Evolutionary conservation across 805 yeast species (phyloP).

Genomic region (Myxozyma udenii): DNA sequence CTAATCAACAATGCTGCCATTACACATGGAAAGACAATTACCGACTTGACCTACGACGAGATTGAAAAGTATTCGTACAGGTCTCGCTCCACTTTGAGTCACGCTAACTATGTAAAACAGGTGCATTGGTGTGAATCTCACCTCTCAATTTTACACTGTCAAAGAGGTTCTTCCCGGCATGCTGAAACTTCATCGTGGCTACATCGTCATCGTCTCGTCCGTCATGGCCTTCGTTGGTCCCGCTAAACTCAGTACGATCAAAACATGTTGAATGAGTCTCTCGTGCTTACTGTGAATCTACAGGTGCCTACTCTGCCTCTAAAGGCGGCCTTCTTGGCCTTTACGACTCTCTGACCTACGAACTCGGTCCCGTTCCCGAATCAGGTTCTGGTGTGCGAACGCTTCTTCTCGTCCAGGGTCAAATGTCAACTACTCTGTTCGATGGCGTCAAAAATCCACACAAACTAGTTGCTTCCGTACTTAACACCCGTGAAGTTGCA

Average conservation of each 20-base stretch:
- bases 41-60: conserved; percentile 55
- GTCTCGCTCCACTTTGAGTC: too few relatives aligned
- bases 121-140: conserved; percentile 62
- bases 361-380: conserved; percentile 49
- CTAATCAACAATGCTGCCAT: conserved; percentile 85
- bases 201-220: conserved; percentile 75
- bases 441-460: conserved; percentile 71
- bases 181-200: conserved; percentile 62
- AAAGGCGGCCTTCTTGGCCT: conserved; percentile 80
- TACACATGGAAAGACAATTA: conserved; percentile 53
- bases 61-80: conserved; percentile 48
- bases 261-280: too few relatives aligned
- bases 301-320: conserved; percentile 77
- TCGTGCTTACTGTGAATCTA: neutral
- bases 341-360: conserved; percentile 76
- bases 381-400: conserved; percentile 58
- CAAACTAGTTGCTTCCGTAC: conserved; percentile 70
- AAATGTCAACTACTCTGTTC: conserved; percentile 71
- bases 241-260: conserved; percentile 53
- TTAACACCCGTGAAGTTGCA: conserved; percentile 69
- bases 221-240: conserved; percentile 84
- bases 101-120: conserved; percentile 26
- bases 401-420: conserved; percentile 81
- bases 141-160: conserved; percentile 66
- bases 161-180: conserved; percentile 73